A percentile compares a stretch with the other conserved stretches of the same genome.
These are phyloP conservation scores for Dipteronia sinensis DNA, from an alignment of 345 rosid species.

Conservation along the genomic window DNA sequence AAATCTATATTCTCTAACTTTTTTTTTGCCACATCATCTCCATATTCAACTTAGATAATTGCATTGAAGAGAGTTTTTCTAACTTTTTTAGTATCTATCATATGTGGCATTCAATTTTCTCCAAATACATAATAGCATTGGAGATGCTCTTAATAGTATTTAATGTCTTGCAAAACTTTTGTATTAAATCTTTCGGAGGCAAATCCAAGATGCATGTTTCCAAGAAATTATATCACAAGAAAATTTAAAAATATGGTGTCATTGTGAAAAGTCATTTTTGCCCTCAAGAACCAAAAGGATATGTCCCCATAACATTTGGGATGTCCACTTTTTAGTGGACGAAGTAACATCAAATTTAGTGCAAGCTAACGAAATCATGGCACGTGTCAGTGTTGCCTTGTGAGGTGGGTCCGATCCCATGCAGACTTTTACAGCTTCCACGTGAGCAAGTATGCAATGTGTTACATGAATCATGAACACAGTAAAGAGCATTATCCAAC, in stretches of 20 bases:
- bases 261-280: neutral
- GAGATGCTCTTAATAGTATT: too few relatives aligned
- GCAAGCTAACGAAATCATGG: conserved; percentile 22
- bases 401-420: conserved; percentile 40
- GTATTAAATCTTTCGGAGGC: neutral
- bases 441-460: conserved; percentile 44
- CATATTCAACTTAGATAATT: too few relatives aligned
- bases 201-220: conserved; percentile 16
- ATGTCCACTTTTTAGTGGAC: conserved; percentile 21
- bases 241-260: neutral
- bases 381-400: conserved; percentile 48
- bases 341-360: conserved; percentile 28
- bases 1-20: too few relatives aligned
- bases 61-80: too few relatives aligned
- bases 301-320: neutral
- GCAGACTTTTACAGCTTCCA: conserved; percentile 39
- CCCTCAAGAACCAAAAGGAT: neutral
- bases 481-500: neutral
- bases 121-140: too few relatives aligned
- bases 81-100: too few relatives aligned
- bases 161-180: neutral
- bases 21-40: too few relatives aligned
- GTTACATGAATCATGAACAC: conserved; percentile 27
- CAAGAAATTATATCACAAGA: conserved; percentile 3
- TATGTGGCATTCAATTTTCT: too few relatives aligned